A percentile compares a stretch with the other conserved stretches of the same genome.
phyloP scores from a whole-genome alignment of 2,329 filamentous ascomycete genomes.

The Penicillium sp. region DNA sequence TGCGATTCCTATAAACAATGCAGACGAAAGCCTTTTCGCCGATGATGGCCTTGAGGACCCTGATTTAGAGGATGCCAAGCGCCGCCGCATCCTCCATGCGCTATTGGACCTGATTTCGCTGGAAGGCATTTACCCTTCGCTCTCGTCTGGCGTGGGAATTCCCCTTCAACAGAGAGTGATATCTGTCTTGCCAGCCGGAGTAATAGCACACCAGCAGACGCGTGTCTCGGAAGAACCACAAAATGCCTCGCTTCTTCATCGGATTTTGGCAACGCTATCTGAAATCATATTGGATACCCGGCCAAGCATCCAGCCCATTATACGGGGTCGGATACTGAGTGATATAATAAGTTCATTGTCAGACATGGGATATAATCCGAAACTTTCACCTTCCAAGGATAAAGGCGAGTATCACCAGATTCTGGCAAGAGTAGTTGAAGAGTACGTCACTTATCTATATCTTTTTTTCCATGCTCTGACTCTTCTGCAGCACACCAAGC shows the following conservation, averaged over 20 bases:
- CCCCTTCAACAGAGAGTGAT: slow-evolving; percentile 50
- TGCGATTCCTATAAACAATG: slow-evolving; percentile 28
- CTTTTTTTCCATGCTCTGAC: slow-evolving; percentile 21
- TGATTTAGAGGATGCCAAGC: slow-evolving; percentile 47
- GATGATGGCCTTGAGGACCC: slow-evolving; percentile 30
- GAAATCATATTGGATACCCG: slow-evolving; percentile 38
- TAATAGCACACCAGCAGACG: slow-evolving; percentile 43
- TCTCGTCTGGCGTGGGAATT: slow-evolving; percentile 49
- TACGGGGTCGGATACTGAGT: slow-evolving; percentile 45
- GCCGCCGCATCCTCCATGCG: slow-evolving; percentile 45
- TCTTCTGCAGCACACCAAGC: slow-evolving; percentile 40
- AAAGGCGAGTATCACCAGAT: slow-evolving; percentile 27
- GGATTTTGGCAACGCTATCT: slow-evolving; percentile 35
- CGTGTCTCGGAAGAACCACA: slow-evolving; percentile 27
- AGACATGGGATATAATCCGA: slow-evolving; percentile 46
- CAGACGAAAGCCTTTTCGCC: slow-evolving; percentile 9
- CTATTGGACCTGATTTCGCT: slow-evolving; percentile 50
- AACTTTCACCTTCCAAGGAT: slow-evolving; percentile 21
- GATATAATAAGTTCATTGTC: slow-evolving; percentile 46
- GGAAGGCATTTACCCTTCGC: slow-evolving; percentile 51
- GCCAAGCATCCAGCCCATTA: slow-evolving; percentile 44
- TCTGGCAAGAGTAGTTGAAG: slow-evolving; percentile 38
- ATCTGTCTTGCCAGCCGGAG: slow-evolving; percentile 48
- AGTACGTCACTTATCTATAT: slow-evolving; percentile 32
- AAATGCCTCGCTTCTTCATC: slow-evolving; percentile 37